A percentile compares a stretch with the other conserved stretches of the same genome.
Evolutionary conservation across 352 stramenopile genomes (phyloP).

Genomic region (Pythium apleroticum): DNA sequence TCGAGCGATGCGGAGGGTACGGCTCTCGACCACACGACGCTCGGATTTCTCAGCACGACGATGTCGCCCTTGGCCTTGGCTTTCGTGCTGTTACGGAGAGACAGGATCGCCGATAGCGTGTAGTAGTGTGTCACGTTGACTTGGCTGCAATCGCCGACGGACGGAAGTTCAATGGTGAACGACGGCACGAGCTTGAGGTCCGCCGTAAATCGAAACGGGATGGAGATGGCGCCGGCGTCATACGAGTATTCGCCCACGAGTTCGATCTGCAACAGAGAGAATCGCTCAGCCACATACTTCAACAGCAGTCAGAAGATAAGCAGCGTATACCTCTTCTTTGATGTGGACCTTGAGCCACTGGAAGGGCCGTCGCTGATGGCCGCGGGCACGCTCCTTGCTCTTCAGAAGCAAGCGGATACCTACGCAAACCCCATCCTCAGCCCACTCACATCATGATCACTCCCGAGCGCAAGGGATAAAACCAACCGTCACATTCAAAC

Average conservation of each 20-base stretch:
- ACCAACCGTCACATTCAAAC: background rate
- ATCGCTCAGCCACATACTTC: background rate
- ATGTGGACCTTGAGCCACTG: background rate
- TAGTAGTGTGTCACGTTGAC: background rate
- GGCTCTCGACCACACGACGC: background rate
- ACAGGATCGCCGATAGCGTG: background rate
- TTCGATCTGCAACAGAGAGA: background rate
- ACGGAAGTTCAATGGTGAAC: background rate
- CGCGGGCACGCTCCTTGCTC: background rate
- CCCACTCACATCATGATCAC: too few species aligned
- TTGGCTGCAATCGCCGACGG: background rate
- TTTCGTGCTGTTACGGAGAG: slow-evolving; percentile 5
- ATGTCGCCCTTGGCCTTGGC: background rate
- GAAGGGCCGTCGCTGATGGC: background rate
- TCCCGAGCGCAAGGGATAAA: background rate
- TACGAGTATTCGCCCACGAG: background rate
- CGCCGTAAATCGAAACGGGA: background rate
- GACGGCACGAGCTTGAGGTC: background rate
- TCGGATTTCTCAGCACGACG: background rate
- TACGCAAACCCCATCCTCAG: background rate
- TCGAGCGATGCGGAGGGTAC: slow-evolving; percentile 1
- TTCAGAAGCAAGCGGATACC: background rate
- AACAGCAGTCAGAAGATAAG: too few species aligned
- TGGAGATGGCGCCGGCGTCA: background rate
- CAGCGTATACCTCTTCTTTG: background rate